A percentile compares a stretch with the other conserved stretches of the same genome.
These are phyloP conservation scores for Sugiyamaella castrensis DNA, from an alignment of 1,139 yeast species.

Conservation along the genomic window DNA sequence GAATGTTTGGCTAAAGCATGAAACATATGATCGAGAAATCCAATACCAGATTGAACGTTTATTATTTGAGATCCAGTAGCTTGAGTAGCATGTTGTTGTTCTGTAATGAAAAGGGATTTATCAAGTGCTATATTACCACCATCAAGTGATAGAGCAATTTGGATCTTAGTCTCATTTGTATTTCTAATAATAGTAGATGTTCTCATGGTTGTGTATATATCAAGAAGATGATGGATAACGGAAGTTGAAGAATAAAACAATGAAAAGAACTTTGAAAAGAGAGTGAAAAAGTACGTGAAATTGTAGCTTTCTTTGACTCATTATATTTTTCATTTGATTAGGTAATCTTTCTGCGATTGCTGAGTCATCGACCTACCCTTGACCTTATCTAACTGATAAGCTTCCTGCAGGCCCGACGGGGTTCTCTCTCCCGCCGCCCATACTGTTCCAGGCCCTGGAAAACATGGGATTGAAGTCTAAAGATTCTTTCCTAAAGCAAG, in stretches of 20 bases:
- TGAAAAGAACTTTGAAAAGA: no score
- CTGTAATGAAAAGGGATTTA: constrained; percentile 46
- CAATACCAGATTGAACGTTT: constrained; percentile 84
- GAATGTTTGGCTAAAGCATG: constrained; percentile 96
- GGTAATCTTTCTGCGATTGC: not conserved
- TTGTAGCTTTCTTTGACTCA: no score
- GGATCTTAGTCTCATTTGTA: constrained; percentile 93
- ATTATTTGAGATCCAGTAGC: constrained; percentile 58
- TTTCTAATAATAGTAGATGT: constrained; percentile 59
- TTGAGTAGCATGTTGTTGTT: constrained; percentile 57
- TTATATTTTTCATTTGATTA: no score
- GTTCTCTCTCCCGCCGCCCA: no score
- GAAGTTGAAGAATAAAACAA: not conserved
- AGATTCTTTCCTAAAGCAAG: no score
- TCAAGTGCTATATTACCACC: constrained; percentile 72
- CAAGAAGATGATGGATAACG: no score
- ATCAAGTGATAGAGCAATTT: constrained; percentile 75
- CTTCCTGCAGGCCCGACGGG: no score
- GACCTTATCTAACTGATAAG: no score
- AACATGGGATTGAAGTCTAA: no score
- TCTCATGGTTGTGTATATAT: constrained; percentile 12
- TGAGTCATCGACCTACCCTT: not conserved
- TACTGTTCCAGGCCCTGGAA: no score
- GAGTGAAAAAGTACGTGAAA: no score
- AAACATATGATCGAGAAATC: constrained; percentile 94